Percentiles rank a stretch among this genome's conserved stretches.
Evolutionary conservation across 2,329 filamentous ascomycete genomes (phyloP).

Genomic region (Gnomoniopsis sp.): DNA sequence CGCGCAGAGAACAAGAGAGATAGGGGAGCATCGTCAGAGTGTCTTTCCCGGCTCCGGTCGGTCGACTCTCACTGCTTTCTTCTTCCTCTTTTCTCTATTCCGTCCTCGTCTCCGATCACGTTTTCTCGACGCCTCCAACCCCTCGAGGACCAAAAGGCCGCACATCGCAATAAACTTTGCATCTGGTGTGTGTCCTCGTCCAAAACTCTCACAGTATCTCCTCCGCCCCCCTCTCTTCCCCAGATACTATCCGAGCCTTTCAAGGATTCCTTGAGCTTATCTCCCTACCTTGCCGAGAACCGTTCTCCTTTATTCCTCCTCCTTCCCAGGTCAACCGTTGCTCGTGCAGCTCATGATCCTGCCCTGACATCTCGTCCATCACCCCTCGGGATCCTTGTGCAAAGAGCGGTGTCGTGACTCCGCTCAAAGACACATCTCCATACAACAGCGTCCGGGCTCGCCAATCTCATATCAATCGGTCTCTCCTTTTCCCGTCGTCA

Average conservation of each 20-base stretch:
- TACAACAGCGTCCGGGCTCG: constrained; percentile 46
- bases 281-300: constrained; percentile 10
- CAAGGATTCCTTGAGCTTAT: constrained; percentile 14
- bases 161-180: constrained; percentile 10
- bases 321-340: constrained; percentile 24
- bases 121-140: constrained; percentile 29
- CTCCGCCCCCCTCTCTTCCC: neutral
- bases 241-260: neutral
- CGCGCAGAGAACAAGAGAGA: constrained; percentile 11
- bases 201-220: constrained; percentile 2
- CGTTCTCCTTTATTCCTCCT: constrained; percentile 23
- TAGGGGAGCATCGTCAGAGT: constrained; percentile 8
- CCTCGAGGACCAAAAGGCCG: constrained; percentile 7
- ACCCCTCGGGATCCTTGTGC: constrained; percentile 28
- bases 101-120: constrained; percentile 14
- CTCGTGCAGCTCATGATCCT: constrained; percentile 24
- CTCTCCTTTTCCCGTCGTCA: constrained; percentile 29
- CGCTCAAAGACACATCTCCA: constrained; percentile 30
- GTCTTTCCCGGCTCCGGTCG: constrained; percentile 11
- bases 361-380: constrained; percentile 33
- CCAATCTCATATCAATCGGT: constrained; percentile 32
- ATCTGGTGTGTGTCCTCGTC: neutral
- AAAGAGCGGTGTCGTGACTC: constrained; percentile 43
- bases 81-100: constrained; percentile 25
- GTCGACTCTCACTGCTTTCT: constrained; percentile 18